Conservation (phyloP, 2,329 filamentous ascomycete genomes). For the Xylaria multiplex region DNA sequence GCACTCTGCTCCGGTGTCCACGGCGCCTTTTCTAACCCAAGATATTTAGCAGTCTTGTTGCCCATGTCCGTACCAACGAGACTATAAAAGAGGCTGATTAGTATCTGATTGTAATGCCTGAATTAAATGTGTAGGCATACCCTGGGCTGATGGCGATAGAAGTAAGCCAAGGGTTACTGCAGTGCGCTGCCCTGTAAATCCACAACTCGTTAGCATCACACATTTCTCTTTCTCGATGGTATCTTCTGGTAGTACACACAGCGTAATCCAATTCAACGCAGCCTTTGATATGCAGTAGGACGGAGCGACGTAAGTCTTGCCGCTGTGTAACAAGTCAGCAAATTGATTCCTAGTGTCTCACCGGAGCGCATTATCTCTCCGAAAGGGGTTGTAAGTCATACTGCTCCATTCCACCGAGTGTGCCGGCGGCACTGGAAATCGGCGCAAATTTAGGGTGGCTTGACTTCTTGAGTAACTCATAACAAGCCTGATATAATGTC, state of each 20-base stretch:
- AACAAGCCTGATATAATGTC: constrained; percentile 46
- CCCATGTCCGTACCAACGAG: constrained; percentile 28
- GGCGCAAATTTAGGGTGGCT: constrained; percentile 46
- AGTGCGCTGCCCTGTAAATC: constrained; percentile 25
- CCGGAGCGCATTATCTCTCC: too few relatives aligned
- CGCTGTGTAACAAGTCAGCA: constrained; percentile 3
- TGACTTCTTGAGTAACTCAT: constrained; percentile 47
- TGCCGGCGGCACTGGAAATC: constrained; percentile 46
- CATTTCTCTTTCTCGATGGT: background rate
- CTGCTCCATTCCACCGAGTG: constrained; percentile 36
- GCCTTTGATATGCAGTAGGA: constrained; percentile 49
- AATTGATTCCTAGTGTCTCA: too few relatives aligned
- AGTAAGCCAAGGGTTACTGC: constrained; percentile 24
- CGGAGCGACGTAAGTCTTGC: constrained; percentile 34
- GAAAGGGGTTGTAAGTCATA: background rate
- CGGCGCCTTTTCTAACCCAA: constrained; percentile 26
- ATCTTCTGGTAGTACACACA: constrained; percentile 24
- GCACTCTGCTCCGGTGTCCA: constrained; percentile 24
- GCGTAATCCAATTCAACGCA: constrained; percentile 48
- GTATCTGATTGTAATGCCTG: background rate
- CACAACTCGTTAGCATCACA: background rate
- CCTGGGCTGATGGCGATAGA: constrained; percentile 27
- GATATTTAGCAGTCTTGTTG: constrained; percentile 17
- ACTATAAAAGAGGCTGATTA: constrained; percentile 5
- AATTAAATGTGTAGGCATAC: background rate